These are phyloP conservation scores for Leavenworthia alabamica DNA, from an alignment of 345 rosid species.

Conservation along the genomic window DNA sequence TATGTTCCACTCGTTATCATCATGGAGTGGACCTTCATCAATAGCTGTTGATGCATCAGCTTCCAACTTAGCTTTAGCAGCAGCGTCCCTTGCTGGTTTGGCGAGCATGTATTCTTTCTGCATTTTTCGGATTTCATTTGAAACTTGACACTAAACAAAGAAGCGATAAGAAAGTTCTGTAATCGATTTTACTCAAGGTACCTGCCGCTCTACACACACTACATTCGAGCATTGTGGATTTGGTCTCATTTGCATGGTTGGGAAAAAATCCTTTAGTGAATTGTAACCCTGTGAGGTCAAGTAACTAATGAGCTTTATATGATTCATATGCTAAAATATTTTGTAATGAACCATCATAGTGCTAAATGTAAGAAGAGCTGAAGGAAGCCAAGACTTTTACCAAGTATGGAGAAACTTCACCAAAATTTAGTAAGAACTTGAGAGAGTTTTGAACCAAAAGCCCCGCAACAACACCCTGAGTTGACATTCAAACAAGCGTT, in stretches of 20 bases:
- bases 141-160: conserved; percentile 7
- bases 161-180: not conserved
- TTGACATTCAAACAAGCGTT: conserved; percentile 8
- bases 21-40: conserved; percentile 58
- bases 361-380: not conserved
- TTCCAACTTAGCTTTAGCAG: conserved; percentile 80
- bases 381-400: conserved; percentile 36
- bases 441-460: conserved; percentile 88
- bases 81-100: conserved; percentile 86
- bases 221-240: conserved; percentile 89
- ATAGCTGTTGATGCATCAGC: conserved; percentile 43
- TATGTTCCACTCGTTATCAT: conserved; percentile 91
- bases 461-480: conserved; percentile 96
- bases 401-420: conserved; percentile 83
- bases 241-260: conserved; percentile 94
- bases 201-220: conserved; percentile 92
- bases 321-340: conserved; percentile 6
- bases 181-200: conserved; percentile 20
- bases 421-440: conserved; percentile 74
- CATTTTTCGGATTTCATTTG: conserved; percentile 13
- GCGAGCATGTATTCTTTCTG: conserved; percentile 71
- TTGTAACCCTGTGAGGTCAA: conserved; percentile 71
- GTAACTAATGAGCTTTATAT: not conserved
- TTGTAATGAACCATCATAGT: not conserved
- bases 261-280: conserved; percentile 91